These are phyloP conservation scores for Venturia effusa DNA, from an alignment of 2,329 filamentous ascomycete species.

Conservation along the genomic window DNA sequence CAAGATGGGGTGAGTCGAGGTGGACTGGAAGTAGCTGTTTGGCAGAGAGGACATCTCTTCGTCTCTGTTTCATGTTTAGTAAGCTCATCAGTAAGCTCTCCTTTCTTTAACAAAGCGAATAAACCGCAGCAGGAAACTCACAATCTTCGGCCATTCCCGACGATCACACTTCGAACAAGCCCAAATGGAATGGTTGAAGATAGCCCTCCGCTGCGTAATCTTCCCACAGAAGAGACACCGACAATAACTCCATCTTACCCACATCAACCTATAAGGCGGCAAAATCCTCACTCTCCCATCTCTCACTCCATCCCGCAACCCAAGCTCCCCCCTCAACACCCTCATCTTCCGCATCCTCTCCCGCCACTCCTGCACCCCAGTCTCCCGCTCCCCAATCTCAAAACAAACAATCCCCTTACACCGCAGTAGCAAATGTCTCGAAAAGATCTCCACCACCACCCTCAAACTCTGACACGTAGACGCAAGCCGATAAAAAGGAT, in stretches of 20 bases:
- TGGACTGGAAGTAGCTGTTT: background rate
- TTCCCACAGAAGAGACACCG: background rate
- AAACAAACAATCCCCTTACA: background rate
- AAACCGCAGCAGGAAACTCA: background rate
- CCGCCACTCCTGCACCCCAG: background rate
- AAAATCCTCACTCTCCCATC: background rate
- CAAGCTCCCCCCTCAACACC: background rate
- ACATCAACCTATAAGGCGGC: background rate
- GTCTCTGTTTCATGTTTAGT: background rate
- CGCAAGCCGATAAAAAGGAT: background rate
- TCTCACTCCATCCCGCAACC: too few relatives aligned
- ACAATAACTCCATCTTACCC: background rate
- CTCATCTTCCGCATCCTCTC: background rate
- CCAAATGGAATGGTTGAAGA: background rate
- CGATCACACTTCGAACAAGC: background rate
- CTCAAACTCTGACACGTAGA: background rate
- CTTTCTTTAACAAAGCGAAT: background rate
- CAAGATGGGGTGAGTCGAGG: background rate
- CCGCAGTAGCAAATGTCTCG: background rate
- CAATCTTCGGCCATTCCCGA: background rate
- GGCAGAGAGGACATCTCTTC: background rate
- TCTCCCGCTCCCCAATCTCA: background rate
- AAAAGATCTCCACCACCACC: background rate
- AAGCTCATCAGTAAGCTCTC: background rate
- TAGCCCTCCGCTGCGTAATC: background rate